Base-by-base conservation (phyloP, 2,329 filamentous ascomycete species). In the Plenodomus tracheiphilus region DNA sequence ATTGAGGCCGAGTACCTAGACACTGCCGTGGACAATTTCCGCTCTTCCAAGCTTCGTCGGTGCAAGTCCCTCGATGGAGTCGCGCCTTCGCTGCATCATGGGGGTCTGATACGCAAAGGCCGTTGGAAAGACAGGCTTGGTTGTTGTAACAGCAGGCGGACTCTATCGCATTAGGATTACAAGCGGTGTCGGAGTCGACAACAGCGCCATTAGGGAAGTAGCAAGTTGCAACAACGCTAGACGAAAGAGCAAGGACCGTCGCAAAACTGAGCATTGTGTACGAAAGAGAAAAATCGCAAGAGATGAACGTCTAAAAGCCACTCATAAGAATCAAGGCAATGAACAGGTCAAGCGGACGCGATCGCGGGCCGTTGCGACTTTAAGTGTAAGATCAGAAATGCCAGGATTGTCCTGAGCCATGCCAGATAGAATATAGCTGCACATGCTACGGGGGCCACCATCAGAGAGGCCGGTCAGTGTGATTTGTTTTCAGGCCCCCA, bases 121-220 rank as follows among this genome's bases (percentile, higher is more conserved):
- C 64, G 19, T 68, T 68, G 16, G 62, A 65, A n/a, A 68, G 54
- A 47, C 64, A 68, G 11, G 64, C 63, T 54, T 68, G 64, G 15
- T 58, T 51, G 13, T 65, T 53, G 36, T 49, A 68, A 41, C 64
- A 66, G 43, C 62, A 68, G 1, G 56, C 53, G 8, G 61, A 64
- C 3, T 63, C 63, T 21, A 58, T 40, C 13, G 54, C 54, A 25
- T 53, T 51, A 16, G 54, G 54, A 22, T 56, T 50, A 41, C 57
- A 60, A 11, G 54, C 57, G 8, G 56, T 59, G 39, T 60, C 57
- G 17, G 41, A 28, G 16, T 20, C 40, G 16, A 50, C 47, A 13
- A 39, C 36, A 16, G 28, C 20, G 21, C 57, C 57, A 39, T 60
- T 55, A 2, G 57, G 57, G n/a, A 60, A 62, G 35, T 50, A 54